Conservation (phyloP, 257 asterid genomes). For the Solanum corneliomulleri region DNA sequence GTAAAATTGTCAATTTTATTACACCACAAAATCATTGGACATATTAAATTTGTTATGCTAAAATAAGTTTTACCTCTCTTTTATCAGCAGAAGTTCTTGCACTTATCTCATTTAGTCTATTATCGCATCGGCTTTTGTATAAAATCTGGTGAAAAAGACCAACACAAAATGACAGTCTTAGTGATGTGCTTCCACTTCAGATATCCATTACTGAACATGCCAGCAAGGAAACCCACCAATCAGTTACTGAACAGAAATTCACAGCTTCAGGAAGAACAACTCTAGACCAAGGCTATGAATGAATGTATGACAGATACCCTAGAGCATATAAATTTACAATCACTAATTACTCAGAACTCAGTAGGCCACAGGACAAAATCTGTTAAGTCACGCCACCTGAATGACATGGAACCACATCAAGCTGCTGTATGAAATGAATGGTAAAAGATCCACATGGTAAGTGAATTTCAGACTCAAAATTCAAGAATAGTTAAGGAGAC, state of each 20-base stretch:
- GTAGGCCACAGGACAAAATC: background rate
- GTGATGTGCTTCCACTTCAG: background rate
- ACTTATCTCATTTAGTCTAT: conserved; percentile 80
- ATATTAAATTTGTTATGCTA: background rate
- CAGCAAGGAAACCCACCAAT: background rate
- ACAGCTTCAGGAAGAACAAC: background rate
- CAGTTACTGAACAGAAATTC: background rate
- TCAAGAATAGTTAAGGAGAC: background rate
- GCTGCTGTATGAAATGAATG: background rate
- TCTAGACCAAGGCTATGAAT: background rate
- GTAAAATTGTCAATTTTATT: conserved; percentile 12
- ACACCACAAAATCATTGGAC: background rate
- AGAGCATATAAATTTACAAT: background rate
- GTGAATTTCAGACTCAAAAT: background rate
- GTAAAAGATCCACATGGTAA: background rate
- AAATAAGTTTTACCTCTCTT: conserved; percentile 53
- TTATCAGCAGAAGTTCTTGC: conserved; percentile 75
- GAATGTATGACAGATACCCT: background rate
- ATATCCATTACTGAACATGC: background rate
- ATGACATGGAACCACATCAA: background rate
- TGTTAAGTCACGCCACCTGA: background rate
- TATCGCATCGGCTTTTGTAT: conserved; percentile 92
- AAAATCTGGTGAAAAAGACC: conserved; percentile 50
- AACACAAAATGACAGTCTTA: conserved; percentile 3
- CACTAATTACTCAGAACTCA: background rate